Percentiles rank a stretch among this genome's conserved stretches.
phyloP scores from a whole-genome alignment of 1,284 basidiomycete genomes.

The Thelephora terrestris region DNA sequence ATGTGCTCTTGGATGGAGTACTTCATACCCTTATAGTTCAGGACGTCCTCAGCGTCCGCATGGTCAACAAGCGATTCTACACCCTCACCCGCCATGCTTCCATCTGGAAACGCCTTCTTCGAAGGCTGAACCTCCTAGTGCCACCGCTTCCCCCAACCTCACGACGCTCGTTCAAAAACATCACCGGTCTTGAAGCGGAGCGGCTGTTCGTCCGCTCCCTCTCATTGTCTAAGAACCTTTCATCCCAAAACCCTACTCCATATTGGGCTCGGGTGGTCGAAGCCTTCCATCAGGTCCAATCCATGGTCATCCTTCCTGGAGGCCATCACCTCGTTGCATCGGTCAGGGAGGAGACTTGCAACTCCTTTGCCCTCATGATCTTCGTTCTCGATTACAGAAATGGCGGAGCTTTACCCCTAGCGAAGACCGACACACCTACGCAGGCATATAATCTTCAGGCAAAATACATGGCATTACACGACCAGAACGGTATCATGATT shows the following conservation, averaged over 20 bases:
- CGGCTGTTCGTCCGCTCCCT: conserved; percentile 50
- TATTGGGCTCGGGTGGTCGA: conserved; percentile 20
- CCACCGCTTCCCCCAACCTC: conserved; percentile 54
- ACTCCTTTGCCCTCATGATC: conserved; percentile 40
- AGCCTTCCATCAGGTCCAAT: conserved; percentile 35
- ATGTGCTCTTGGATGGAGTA: conserved; percentile 39
- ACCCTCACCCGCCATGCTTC: conserved; percentile 52
- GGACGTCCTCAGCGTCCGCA: conserved; percentile 43
- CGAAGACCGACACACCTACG: conserved; percentile 35
- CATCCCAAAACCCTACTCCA: conserved; percentile 25
- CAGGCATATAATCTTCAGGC: conserved; percentile 54
- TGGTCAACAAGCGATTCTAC: conserved; percentile 43
- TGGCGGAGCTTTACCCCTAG: conserved; percentile 36
- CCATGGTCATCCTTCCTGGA: conserved; percentile 56
- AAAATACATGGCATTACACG: conserved; percentile 45
- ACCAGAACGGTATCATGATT: conserved; percentile 46
- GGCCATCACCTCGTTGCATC: conserved; percentile 61
- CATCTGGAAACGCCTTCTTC: conserved; percentile 60
- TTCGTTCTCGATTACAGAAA: conserved; percentile 48
- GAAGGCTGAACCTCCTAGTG: conserved; percentile 40
- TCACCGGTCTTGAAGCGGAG: conserved; percentile 51
- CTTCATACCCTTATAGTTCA: conserved; percentile 38
- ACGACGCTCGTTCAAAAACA: conserved; percentile 30
- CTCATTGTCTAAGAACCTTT: conserved; percentile 51
- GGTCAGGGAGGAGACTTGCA: conserved; percentile 32